Evolutionary conservation across 345 rosid genomes (phyloP), one percentile per base, ranked within the genome.

Genomic region (Clarkia xantiana): DNA sequence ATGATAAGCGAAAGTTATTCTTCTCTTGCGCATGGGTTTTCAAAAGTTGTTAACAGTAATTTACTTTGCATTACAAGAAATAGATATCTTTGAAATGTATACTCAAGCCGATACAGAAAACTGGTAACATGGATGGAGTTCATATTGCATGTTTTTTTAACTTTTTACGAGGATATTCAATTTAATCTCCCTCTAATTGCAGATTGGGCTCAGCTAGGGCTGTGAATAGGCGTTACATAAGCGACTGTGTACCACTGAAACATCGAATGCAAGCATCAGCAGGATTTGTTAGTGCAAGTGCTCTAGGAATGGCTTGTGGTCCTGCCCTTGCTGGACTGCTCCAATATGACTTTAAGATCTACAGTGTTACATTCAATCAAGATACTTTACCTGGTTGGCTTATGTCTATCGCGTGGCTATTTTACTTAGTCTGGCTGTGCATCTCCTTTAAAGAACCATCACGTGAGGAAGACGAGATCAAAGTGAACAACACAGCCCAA

Each of bases 231-330:
- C 90, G 97, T 41, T 93, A 93, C 65, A 93, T 93, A 59, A 93
- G 99, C 64, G 97, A 93, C 52, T 84, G 97, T 60, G 99, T 93
- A 42, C 97, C 97, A 11, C 59, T 82, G 47, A 82, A 73, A 62
- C 61, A 84, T 62, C 81, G 95, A 41, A 76, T 93, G 99, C 91
- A 93, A 63, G 97, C 99, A 63, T 93, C 99, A 0, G 97, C 99
- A 2, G 97, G 94, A 52, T 93, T 93, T 67, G 99, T 93, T 58
- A 93, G 99, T 73, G 99, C 99, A 62, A 93, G 99, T 82, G 99
- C 99, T 62, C 90, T 93, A 34, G 97, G 99, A 61, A 87, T 93
- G 99, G 99, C 99, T 38, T 84, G 95, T 71, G 99, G 99, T 74
- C 99, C 99, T 50, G 97, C 95, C 36, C 81, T 93, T 43, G 99